These are phyloP conservation scores for Tieghemostelium lacteum DNA, from an alignment of 78 protist species.

Conservation along the genomic window DNA sequence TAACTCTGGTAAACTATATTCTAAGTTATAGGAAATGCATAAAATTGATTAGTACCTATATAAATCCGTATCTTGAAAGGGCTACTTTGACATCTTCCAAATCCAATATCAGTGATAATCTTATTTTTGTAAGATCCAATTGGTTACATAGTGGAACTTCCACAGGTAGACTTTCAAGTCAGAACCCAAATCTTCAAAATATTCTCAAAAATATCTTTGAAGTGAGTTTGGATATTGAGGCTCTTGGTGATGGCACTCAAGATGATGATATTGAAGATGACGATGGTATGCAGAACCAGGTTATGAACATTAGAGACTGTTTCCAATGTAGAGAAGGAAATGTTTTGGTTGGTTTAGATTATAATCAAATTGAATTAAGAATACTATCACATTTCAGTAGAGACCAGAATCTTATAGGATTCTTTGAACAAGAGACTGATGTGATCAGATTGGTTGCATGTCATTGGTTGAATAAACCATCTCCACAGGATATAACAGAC, in stretches of 20 bases:
- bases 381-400: constrained; percentile 65
- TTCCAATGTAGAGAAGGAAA: constrained; percentile 27
- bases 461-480: not conserved
- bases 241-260: not conserved
- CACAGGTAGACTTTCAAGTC: constrained; percentile 56
- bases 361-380: constrained; percentile 77
- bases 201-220: constrained; percentile 9
- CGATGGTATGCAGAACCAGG: not conserved
- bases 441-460: constrained; percentile 58
- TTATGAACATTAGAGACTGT: constrained; percentile 29
- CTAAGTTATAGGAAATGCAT: not conserved
- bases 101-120: no score
- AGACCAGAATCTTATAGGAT: constrained; percentile 21
- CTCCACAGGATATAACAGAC: not conserved
- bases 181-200: constrained; percentile 47
- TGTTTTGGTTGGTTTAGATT: constrained; percentile 31
- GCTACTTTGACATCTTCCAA: not conserved
- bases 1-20: not conserved
- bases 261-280: not conserved
- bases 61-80: not conserved
- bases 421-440: constrained; percentile 33
- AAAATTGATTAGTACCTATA: constrained; percentile 5
- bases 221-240: not conserved
- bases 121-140: not conserved
- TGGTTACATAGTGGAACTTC: constrained; percentile 74